Base-by-base conservation (phyloP, 257 asterid species). In the Solanum clarkiae region DNA sequence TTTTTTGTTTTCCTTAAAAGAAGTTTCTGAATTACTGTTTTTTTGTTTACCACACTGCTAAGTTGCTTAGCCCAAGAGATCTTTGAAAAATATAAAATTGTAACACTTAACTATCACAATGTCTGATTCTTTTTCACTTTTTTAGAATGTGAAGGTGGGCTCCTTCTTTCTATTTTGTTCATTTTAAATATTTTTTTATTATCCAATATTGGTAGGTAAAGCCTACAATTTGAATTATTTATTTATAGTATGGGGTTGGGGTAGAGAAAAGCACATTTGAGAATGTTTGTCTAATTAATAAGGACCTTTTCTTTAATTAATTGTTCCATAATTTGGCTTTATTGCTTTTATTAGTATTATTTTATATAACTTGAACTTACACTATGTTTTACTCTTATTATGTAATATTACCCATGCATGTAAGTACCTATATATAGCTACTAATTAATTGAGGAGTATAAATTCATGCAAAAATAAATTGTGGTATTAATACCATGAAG, bases 281-380 rank as follows among this genome's bases (percentile, higher is more conserved):
- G 84, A 91, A 85, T 88, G 90, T 84, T 90, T 42, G 89, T 85
- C 88, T 36, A 40, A 56, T 86, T 66, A 68, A 40, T 86, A 87
- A 82, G 65, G 17, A 26, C 47, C 47, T 53, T 75, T 77, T 77
- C 17, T 77, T 77, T 77, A 53, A 16, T 77, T 77, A 60, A 60
- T 60, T 77, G 26, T 8, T 77, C 53, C 26, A 8, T 63, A 63
- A 63, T 63, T 8, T 51, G 47, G 65, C 63, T 15, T 51, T 51
- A 15, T 29, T 77, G 18, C 51, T 69, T 69, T 69, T 40, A 22
- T 49, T 24, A 49, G 16, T 77, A 17, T 16, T 77, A 51, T 51
- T 77, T 53, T 77, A 17, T 59, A 59, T 59, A 20, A 53, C 17
- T 77, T 53, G 26, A 63, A 53, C 65, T 53, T 8, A 77, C 82